Evolutionary conservation across 331 rosid genomes (phyloP).

Genomic region (Pyrus hybrid): DNA sequence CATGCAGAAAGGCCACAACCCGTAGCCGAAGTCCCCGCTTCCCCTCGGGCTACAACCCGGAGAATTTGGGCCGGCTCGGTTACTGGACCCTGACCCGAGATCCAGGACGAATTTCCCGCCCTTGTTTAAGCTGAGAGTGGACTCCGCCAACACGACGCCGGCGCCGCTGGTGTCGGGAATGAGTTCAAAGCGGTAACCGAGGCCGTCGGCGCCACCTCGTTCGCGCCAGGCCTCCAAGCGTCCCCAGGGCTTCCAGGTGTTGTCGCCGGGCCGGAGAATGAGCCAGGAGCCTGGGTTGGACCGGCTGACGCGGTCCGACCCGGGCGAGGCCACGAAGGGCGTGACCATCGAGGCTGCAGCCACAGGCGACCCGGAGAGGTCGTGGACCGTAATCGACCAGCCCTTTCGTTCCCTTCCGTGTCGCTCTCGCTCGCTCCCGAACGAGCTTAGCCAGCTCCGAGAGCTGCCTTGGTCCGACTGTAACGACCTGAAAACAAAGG

Average conservation of each 20-base stretch:
- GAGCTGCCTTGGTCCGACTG: slow-evolving; percentile 38
- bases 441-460: slow-evolving; percentile 64
- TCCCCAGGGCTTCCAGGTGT: slow-evolving; percentile 94
- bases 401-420: slow-evolving; percentile 83
- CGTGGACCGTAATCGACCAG: slow-evolving; percentile 90
- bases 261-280: slow-evolving; percentile 80
- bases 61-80: no score
- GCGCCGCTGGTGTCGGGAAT: slow-evolving; percentile 30
- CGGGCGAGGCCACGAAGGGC: slow-evolving; percentile 86
- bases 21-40: no score
- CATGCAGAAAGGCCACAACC: no score
- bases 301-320: slow-evolving; percentile 90
- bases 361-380: slow-evolving; percentile 89
- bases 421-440: slow-evolving; percentile 86
- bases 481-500: slow-evolving; percentile 34
- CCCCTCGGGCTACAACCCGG: no score
- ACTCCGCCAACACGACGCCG: slow-evolving; percentile 29
- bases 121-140: slow-evolving; percentile 12
- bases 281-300: slow-evolving; percentile 95
- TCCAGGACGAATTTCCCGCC: slow-evolving; percentile 34
- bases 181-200: slow-evolving; percentile 72
- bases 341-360: slow-evolving; percentile 94
- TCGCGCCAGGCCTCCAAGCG: slow-evolving; percentile 94
- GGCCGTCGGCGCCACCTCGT: slow-evolving; percentile 64
- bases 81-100: no score